phyloP scores from a whole-genome alignment of 2,329 filamentous ascomycete species.

The Rachicladosporium sp. region DNA sequence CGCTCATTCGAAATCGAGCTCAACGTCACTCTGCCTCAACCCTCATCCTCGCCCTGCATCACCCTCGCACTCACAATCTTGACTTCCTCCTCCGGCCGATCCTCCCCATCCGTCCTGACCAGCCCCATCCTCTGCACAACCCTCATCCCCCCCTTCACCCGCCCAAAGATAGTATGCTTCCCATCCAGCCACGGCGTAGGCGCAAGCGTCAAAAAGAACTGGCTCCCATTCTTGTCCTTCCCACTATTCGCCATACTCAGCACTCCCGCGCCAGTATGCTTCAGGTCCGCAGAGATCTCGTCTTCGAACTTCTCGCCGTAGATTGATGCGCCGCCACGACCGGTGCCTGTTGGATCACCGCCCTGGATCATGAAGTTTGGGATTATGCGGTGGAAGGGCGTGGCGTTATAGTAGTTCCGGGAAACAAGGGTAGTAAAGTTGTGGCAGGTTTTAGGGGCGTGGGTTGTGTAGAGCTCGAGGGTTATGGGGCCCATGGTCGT shows the following conservation, averaged over 20 bases:
- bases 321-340: conserved; percentile 76
- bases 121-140: conserved; percentile 80
- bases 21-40: not conserved
- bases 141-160: conserved; percentile 71
- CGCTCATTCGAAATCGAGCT: too few species aligned
- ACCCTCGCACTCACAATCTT: conserved; percentile 65
- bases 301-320: conserved; percentile 92
- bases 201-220: conserved; percentile 92
- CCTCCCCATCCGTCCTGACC: conserved; percentile 70
- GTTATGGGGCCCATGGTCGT: conserved; percentile 78
- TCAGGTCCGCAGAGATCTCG: conserved; percentile 66
- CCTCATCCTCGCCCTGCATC: conserved; percentile 43
- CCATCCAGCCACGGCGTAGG: conserved; percentile 94
- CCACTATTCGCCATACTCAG: conserved; percentile 94
- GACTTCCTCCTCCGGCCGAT: conserved; percentile 69
- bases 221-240: conserved; percentile 82
- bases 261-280: conserved; percentile 85
- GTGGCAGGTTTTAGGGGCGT: conserved; percentile 55
- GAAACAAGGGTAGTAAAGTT: conserved; percentile 69
- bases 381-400: conserved; percentile 87
- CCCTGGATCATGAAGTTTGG: conserved; percentile 87
- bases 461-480: conserved; percentile 77
- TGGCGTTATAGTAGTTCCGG: conserved; percentile 77
- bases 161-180: conserved; percentile 92
- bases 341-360: conserved; percentile 83